Evolutionary conservation across 805 yeast species (phyloP).

Genomic region (Sugiyamaella mastotermitis): DNA sequence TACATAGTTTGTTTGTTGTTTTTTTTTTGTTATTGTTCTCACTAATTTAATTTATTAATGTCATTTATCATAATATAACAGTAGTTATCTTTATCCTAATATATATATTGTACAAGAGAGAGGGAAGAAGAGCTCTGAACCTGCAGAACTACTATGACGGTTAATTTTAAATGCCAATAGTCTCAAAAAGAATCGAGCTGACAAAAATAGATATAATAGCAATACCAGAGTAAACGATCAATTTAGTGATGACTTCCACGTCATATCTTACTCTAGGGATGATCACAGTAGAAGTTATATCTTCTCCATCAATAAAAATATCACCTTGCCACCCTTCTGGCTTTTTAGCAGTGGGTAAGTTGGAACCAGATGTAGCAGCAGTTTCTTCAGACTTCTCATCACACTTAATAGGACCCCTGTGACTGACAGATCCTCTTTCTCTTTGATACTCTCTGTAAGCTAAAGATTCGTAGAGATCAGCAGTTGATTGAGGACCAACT

Average conservation of each 20-base stretch:
- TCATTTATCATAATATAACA: too few species aligned
- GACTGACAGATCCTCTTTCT: slow-evolving; percentile 1
- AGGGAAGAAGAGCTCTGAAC: slow-evolving; percentile 2
- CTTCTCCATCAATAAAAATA: slow-evolving; percentile 4
- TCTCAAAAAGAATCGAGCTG: slow-evolving; percentile 16
- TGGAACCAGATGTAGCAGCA: not conserved
- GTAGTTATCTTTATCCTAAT: too few species aligned
- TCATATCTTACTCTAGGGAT: slow-evolving; percentile 48
- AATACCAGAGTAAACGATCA: slow-evolving; percentile 78
- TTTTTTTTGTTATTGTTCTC: too few species aligned
- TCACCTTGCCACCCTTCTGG: not conserved
- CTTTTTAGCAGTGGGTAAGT: not conserved
- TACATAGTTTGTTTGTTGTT: too few species aligned
- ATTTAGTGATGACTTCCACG: slow-evolving; percentile 69
- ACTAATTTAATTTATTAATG: too few species aligned
- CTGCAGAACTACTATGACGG: slow-evolving; percentile 5
- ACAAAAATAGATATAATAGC: slow-evolving; percentile 43
- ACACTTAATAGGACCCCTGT: not conserved
- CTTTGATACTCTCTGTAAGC: slow-evolving; percentile 28
- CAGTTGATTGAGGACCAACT: slow-evolving; percentile 38
- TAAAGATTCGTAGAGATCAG: slow-evolving; percentile 35
- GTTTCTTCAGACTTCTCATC: slow-evolving; percentile 14
- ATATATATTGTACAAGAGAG: slow-evolving; percentile 4
- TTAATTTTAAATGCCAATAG: slow-evolving; percentile 5
- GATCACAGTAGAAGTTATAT: slow-evolving; percentile 22